Conservation (phyloP, 768 basidiomycete species). For the Cystobasidium onofrii region DNA sequence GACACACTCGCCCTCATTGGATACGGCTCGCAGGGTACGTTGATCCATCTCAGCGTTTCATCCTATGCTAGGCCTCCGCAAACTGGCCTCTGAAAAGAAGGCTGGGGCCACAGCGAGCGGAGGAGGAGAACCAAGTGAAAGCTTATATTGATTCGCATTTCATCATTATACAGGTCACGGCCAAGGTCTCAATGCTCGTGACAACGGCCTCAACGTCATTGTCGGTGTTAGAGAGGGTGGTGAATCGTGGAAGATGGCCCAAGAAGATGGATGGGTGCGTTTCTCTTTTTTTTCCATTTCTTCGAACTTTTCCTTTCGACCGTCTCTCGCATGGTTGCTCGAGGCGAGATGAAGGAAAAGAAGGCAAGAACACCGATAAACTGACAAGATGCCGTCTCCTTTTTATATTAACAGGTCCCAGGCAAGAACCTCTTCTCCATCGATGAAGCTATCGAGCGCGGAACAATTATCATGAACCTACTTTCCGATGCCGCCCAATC, state of each 20-base stretch:
- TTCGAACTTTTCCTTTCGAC: neutral
- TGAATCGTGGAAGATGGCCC: slow-evolving; percentile 90
- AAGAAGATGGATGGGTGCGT: slow-evolving; percentile 88
- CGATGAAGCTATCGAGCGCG: slow-evolving; percentile 88
- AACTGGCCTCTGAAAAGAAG: neutral
- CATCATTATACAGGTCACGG: slow-evolving; percentile 64
- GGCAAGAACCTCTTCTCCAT: slow-evolving; percentile 97
- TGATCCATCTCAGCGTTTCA: neutral
- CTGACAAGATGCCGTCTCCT: no score
- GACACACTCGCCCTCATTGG: slow-evolving; percentile 98
- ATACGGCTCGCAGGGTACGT: slow-evolving; percentile 76
- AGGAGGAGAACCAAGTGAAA: neutral
- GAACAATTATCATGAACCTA: slow-evolving; percentile 99
- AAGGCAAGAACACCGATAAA: no score
- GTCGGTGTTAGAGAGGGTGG: slow-evolving; percentile 96
- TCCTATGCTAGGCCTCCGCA: neutral
- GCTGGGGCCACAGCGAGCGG: neutral
- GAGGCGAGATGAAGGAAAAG: no score
- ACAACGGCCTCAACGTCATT: slow-evolving; percentile 97
- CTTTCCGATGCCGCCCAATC: slow-evolving; percentile 99
- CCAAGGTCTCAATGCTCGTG: slow-evolving; percentile 95
- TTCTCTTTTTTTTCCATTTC: neutral
- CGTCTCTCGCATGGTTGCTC: neutral
- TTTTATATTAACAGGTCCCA: slow-evolving; percentile 74
- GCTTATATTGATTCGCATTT: neutral